phyloP scores from a whole-genome alignment of 306 rosid species.

The Lotus japonicus region DNA sequence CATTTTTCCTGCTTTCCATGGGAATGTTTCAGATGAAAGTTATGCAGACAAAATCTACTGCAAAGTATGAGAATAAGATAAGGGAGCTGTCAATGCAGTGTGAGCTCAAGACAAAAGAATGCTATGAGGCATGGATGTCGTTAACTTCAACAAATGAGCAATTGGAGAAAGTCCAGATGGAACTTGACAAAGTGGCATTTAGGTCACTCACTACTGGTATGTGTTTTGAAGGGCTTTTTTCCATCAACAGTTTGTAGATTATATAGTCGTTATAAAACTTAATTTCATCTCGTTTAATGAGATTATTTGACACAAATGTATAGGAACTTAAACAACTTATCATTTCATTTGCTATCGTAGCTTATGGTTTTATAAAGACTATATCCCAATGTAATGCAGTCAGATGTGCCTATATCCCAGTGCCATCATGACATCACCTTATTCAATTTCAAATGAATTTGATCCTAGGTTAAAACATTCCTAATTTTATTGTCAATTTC shows the following conservation, averaged over 20 bases:
- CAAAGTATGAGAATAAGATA: constrained; percentile 66
- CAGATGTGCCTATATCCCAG: neutral
- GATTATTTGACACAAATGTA: neutral
- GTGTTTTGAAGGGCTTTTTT: constrained; percentile 4
- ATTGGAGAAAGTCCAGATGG: constrained; percentile 61
- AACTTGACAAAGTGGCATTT: constrained; percentile 63
- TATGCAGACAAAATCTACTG: constrained; percentile 54
- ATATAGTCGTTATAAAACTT: neutral
- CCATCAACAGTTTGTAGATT: neutral
- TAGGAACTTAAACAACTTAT: constrained; percentile 3
- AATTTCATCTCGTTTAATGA: neutral
- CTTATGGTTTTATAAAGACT: too few species aligned
- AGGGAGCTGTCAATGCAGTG: constrained; percentile 61
- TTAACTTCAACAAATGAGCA: constrained; percentile 65
- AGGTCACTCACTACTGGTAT: constrained; percentile 60
- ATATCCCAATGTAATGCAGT: neutral
- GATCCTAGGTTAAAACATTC: neutral
- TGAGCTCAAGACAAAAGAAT: constrained; percentile 69
- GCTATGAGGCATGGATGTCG: constrained; percentile 90
- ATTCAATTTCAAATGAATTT: neutral
- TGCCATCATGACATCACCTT: neutral
- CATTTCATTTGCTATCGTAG: constrained; percentile 2
- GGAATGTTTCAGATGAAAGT: constrained; percentile 54
- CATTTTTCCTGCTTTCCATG: constrained; percentile 21
- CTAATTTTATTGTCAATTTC: constrained; percentile 21